Evolutionary conservation across 768 basidiomycete genomes (phyloP), one percentile per base, ranked within the genome.

Genomic region (Podaxis carcinomalis): DNA sequence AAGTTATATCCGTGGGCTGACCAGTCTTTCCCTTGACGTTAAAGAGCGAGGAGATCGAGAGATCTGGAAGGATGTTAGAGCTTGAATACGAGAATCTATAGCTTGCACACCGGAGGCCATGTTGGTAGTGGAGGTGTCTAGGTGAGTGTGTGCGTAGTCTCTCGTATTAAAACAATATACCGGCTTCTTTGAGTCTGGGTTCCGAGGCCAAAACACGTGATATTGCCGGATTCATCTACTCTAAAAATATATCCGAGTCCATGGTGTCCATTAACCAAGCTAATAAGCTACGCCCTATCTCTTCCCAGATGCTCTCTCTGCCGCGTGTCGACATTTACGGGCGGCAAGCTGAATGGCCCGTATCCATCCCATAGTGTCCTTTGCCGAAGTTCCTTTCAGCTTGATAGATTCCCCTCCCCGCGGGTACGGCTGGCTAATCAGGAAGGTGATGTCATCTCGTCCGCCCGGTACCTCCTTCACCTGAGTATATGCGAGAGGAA

Each of bases 371-470:
- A 52, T 47, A 10, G 40, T 25, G 0, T 91, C 88, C 4, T 86
- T 77, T 0, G 78, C 73, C 21, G 81, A 87, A 3, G 74, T 68
- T 0, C 88, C 85, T 44, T 83, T 81, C 56, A 93, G 72, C 16
- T 74, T 73, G 47, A 94, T 81, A 4, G 79, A 79, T 61, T 93
- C 89, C 1, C 90, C 91, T 36, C 90, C 90, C 51, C 89, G 81
- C 39, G 86, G 85, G 70, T 89, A 90, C 2, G 85, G 79, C 57
- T 90, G 73, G 13, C 79, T 76, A 11, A 95, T 71, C 58, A 85
- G 81, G 77, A 95, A 87, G 3, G 80, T 70, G n/a, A 79, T 66
- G 68, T 91, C 86, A 65, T 93, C 92, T 92, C 61, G 52, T 1
- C 77, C 78, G 1, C 79, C 75, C n/a, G 78, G 70, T 4, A 72